Base-by-base conservation (phyloP, 371 early-diverging fungal species). In the Entomophthora muscae region DNA sequence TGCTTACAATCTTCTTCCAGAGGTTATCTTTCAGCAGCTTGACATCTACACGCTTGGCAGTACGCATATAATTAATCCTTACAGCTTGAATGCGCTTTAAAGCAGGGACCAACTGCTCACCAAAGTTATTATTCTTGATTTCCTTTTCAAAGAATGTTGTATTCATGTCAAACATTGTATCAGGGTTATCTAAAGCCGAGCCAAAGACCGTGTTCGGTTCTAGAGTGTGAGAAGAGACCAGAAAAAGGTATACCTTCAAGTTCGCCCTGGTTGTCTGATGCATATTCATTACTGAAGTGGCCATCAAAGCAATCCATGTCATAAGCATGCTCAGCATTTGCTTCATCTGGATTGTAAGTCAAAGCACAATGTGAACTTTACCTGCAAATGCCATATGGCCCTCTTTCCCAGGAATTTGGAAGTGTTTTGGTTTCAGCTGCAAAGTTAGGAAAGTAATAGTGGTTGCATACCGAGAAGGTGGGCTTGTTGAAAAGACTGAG, bases 31-130 rank as follows among this genome's bases (percentile, higher is more conserved):
- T 98, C 52, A 98, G 77, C 66, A 80, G 79, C 73, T 89, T 90
- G 32, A 98, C 93, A 73, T 98, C 93, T 1, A 95, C 94, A 52
- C 87, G 78, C 75, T 98, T 98, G 58, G 94, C 92, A 10, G 80
- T 81, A 62, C 82, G 78, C 23, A 94, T 89, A 66, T 88, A 95
- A 66, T 83, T 88, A 61, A 95, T 79, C 67, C 80, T 82, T 23
- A 78, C 71, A 10, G 88, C 82, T 65, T 84, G 87, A 66, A 80
- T 78, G 26, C 80, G 78, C 64, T 81, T 83, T 7, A 81, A 72
- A 32, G 76, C 72, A 0, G 79, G 56, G 1, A 73, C 70, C 10
- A 73, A 31, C 26, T 71, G 71, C 33, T 72, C 65, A 52, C 64
- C 69, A 64, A 57, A 68, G 52, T 70, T 33, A 21, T 55, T 3